Conservation (phyloP, 179 eudicot species). For the Carnegiea gigantea region DNA sequence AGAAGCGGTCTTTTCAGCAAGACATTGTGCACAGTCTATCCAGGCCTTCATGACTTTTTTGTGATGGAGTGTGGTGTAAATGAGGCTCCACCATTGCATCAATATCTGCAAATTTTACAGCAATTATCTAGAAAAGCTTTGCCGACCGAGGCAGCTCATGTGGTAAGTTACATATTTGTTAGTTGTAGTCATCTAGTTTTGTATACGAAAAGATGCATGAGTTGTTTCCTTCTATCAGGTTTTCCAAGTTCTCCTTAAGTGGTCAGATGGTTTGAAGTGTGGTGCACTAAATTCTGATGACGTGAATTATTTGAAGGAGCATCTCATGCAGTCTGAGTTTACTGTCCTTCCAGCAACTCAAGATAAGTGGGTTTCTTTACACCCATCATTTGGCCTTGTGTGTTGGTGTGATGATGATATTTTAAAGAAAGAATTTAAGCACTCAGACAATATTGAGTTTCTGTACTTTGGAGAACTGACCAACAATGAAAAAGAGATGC, state of each 20-base stretch:
- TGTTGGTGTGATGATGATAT: slow-evolving; percentile 92
- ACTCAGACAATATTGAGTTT: slow-evolving; percentile 59
- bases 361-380: slow-evolving; percentile 95
- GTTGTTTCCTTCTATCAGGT: slow-evolving; percentile 46
- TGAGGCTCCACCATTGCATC: slow-evolving; percentile 52
- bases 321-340: slow-evolving; percentile 54
- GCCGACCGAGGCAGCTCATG: slow-evolving; percentile 65
- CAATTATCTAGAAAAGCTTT: slow-evolving; percentile 56
- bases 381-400: slow-evolving; percentile 76
- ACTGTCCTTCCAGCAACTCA: slow-evolving; percentile 71
- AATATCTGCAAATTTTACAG: slow-evolving; percentile 73
- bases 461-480: slow-evolving; percentile 66
- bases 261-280: slow-evolving; percentile 69
- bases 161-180: slow-evolving; percentile 39
- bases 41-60: slow-evolving; percentile 77
- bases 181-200: slow-evolving; percentile 5
- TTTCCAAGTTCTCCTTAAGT: slow-evolving; percentile 63
- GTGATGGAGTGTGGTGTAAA: slow-evolving; percentile 83
- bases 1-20: slow-evolving; percentile 34
- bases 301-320: slow-evolving; percentile 53
- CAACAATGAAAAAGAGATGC: slow-evolving; percentile 53
- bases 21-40: slow-evolving; percentile 59
- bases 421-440: slow-evolving; percentile 70
- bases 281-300: slow-evolving; percentile 62
- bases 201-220: slow-evolving; percentile 1